Conservation (phyloP, 371 early-diverging fungal genomes). For the Zancudomyces culisetae region DNA sequence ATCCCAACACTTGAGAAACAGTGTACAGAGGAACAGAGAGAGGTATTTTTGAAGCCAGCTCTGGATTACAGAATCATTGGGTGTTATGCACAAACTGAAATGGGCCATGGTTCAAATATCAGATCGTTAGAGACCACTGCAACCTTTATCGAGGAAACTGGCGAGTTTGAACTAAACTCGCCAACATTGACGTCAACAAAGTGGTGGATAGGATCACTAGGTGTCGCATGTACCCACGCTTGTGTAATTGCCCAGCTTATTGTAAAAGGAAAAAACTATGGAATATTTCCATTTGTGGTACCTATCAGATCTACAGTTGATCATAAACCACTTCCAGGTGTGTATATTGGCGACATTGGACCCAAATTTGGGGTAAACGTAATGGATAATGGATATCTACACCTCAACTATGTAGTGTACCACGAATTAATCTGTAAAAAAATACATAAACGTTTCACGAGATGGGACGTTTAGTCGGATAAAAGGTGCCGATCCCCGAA, state of each 20-base stretch:
- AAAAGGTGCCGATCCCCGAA: conserved; percentile 34
- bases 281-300: conserved; percentile 70
- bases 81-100: conserved; percentile 69
- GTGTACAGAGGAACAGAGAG: conserved; percentile 59
- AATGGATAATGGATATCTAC: conserved; percentile 70
- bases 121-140: conserved; percentile 77
- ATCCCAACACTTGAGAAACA: conserved; percentile 56
- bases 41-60: conserved; percentile 49
- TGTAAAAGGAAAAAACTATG: conserved; percentile 54
- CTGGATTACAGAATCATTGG: conserved; percentile 55
- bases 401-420: conserved; percentile 60
- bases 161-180: conserved; percentile 68
- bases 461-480: conserved; percentile 48
- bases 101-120: conserved; percentile 64
- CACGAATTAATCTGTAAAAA: conserved; percentile 58
- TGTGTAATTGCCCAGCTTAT: conserved; percentile 74
- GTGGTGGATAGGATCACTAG: conserved; percentile 80
- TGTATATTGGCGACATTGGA: conserved; percentile 75
- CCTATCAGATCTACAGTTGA: conserved; percentile 60
- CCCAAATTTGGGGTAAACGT: conserved; percentile 67
- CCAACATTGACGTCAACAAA: conserved; percentile 62
- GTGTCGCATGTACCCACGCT: conserved; percentile 52
- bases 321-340: conserved; percentile 53
- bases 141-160: conserved; percentile 53
- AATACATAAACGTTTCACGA: conserved; percentile 47